Conservation (phyloP, 768 basidiomycete genomes). For the Coprinellus micaceus region DNA sequence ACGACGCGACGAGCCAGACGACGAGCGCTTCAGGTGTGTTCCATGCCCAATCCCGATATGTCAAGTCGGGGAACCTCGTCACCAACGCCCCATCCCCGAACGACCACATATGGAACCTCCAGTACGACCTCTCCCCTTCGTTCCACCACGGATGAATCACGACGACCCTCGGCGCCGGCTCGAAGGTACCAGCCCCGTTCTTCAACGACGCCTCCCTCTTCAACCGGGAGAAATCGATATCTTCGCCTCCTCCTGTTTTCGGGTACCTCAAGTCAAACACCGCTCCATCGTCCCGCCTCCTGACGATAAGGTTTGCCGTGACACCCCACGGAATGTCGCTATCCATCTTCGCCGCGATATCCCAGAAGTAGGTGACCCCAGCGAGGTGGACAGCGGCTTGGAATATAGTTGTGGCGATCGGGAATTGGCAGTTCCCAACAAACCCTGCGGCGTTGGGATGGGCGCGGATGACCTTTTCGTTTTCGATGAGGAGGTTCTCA, state of each 20-base stretch:
- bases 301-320: conserved; percentile 54
- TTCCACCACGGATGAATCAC: conserved; percentile 61
- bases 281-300: conserved; percentile 45
- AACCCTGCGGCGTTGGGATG: conserved; percentile 50
- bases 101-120: conserved; percentile 57
- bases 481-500: conserved; percentile 39
- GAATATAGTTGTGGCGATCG: conserved; percentile 43
- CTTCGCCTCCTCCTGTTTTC: conserved; percentile 63
- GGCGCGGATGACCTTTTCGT: conserved; percentile 43
- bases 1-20: conserved; percentile 14
- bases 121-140: conserved; percentile 41
- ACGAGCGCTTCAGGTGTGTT: conserved; percentile 48
- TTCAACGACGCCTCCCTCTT: conserved; percentile 38
- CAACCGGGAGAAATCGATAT: conserved; percentile 54
- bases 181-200: conserved; percentile 38
- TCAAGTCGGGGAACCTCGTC: conserved; percentile 42
- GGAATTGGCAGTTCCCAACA: conserved; percentile 50
- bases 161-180: conserved; percentile 43
- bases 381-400: conserved; percentile 53
- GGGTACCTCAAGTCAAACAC: conserved; percentile 47
- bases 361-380: conserved; percentile 60
- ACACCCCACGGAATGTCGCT: conserved; percentile 60
- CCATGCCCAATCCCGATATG: conserved; percentile 43
- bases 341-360: conserved; percentile 48
- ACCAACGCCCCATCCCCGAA: conserved; percentile 53